Evolutionary conservation across 176 grass and related monocot species (phyloP).

Genomic region (Olyra latifolia): DNA sequence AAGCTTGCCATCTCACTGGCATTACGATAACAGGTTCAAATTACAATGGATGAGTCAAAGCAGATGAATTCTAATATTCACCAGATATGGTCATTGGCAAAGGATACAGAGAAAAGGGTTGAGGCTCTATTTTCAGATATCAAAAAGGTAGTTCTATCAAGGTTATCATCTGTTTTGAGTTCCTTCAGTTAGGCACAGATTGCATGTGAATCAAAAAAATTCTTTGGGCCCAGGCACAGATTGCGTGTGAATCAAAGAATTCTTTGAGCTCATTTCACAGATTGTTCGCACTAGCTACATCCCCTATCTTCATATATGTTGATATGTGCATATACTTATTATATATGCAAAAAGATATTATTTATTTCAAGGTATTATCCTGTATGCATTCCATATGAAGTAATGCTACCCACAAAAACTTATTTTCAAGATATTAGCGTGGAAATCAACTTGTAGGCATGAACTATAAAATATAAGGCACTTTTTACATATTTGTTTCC

Average conservation of each 20-base stretch:
- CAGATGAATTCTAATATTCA: slow-evolving; percentile 22
- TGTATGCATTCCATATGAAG: neutral
- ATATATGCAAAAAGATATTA: neutral
- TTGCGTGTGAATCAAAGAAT: neutral
- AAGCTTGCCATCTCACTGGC: slow-evolving; percentile 6
- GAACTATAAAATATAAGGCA: neutral
- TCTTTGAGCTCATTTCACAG: neutral
- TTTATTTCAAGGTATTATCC: neutral
- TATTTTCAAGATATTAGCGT: neutral
- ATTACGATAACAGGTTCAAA: slow-evolving; percentile 32
- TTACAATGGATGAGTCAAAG: slow-evolving; percentile 28
- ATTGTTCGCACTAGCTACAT: neutral
- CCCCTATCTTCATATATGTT: neutral
- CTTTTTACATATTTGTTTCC: neutral
- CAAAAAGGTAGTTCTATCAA: slow-evolving; percentile 27
- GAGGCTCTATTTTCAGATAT: slow-evolving; percentile 40
- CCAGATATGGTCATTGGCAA: slow-evolving; percentile 34
- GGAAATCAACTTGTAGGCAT: neutral
- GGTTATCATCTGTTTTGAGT: neutral
- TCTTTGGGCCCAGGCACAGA: neutral
- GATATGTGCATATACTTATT: neutral
- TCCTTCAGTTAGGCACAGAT: neutral
- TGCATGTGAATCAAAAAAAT: neutral
- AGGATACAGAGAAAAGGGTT: slow-evolving; percentile 43
- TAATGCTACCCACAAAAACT: neutral